Conservation (phyloP, 768 basidiomycete genomes). For the Suillus subluteus region DNA sequence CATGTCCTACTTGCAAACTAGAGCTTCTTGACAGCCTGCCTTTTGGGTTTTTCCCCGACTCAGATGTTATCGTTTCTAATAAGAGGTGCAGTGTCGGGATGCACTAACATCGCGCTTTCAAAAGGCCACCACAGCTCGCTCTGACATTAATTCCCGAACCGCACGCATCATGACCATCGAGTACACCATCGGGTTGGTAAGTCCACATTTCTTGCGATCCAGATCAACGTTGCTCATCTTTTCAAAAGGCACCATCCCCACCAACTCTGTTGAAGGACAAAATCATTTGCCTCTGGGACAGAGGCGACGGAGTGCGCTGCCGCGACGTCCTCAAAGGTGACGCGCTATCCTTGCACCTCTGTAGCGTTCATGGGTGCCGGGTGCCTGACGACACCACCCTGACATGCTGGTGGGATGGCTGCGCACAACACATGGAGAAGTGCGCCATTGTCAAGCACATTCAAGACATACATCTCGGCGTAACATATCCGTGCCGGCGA, state of each 20-base stretch:
- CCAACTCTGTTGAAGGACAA: neutral
- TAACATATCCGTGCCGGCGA: conserved; percentile 4
- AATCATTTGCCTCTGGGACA: conserved; percentile 6
- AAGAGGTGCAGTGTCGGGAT: neutral
- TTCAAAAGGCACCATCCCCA: conserved; percentile 6
- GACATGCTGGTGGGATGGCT: conserved; percentile 7
- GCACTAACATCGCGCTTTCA: neutral
- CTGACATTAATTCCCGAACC: neutral
- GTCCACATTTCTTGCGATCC: neutral
- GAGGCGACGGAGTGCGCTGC: conserved; percentile 5
- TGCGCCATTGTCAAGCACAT: neutral
- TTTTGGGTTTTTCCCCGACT: neutral
- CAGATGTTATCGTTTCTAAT: conserved; percentile 9
- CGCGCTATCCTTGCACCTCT: conserved; percentile 1
- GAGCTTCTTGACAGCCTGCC: neutral
- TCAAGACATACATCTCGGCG: conserved; percentile 3
- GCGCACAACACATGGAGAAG: conserved; percentile 1
- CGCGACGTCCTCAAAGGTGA: neutral
- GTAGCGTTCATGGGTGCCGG: conserved; percentile 1
- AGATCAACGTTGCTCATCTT: neutral
- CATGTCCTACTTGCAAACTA: neutral
- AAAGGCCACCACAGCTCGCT: neutral
- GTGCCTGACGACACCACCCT: neutral
- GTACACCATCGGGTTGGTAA: neutral
- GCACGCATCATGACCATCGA: neutral